Percentiles rank a stretch among this genome's conserved stretches.
These are phyloP conservation scores for Podaxis rugospora DNA, from an alignment of 768 basidiomycete genomes.

Conservation along the genomic window DNA sequence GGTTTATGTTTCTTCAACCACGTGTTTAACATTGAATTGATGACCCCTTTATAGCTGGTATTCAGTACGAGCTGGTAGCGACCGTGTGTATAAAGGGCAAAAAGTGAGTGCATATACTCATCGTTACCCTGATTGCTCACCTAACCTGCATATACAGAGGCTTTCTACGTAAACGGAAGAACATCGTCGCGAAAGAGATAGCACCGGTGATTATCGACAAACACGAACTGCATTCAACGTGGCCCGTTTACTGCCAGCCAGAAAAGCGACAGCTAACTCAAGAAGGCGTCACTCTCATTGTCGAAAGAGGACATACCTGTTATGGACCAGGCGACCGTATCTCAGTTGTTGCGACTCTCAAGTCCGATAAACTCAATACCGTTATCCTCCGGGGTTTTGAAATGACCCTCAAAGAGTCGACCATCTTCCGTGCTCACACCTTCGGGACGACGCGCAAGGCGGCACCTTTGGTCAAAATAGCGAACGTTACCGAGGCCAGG, in stretches of 20 bases:
- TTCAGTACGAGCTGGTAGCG: slow-evolving; percentile 88
- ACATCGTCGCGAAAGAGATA: slow-evolving; percentile 59
- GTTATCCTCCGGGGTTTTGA: slow-evolving; percentile 82
- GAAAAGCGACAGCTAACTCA: slow-evolving; percentile 63
- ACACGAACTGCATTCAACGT: slow-evolving; percentile 89
- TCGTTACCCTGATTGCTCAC: not conserved
- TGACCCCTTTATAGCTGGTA: slow-evolving; percentile 51
- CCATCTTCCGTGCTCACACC: slow-evolving; percentile 65
- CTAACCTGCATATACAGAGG: slow-evolving; percentile 41
- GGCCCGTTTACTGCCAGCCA: slow-evolving; percentile 84
- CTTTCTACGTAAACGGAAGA: slow-evolving; percentile 78
- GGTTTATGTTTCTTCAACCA: slow-evolving; percentile 15
- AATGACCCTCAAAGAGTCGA: slow-evolving; percentile 72
- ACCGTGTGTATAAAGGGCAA: slow-evolving; percentile 85
- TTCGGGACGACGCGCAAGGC: slow-evolving; percentile 52
- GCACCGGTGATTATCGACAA: slow-evolving; percentile 84
- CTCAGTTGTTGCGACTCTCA: slow-evolving; percentile 63
- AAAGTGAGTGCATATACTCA: slow-evolving; percentile 42
- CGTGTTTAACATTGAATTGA: not conserved
- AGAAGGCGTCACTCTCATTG: slow-evolving; percentile 60
- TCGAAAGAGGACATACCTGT: slow-evolving; percentile 73
- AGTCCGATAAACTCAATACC: slow-evolving; percentile 63
- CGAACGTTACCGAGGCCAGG: slow-evolving; percentile 65
- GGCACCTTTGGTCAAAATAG: slow-evolving; percentile 50
- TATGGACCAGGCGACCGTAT: slow-evolving; percentile 86